phyloP scores from a whole-genome alignment of 1,139 yeast species.

The Scheffersomyces cryptocercus region DNA sequence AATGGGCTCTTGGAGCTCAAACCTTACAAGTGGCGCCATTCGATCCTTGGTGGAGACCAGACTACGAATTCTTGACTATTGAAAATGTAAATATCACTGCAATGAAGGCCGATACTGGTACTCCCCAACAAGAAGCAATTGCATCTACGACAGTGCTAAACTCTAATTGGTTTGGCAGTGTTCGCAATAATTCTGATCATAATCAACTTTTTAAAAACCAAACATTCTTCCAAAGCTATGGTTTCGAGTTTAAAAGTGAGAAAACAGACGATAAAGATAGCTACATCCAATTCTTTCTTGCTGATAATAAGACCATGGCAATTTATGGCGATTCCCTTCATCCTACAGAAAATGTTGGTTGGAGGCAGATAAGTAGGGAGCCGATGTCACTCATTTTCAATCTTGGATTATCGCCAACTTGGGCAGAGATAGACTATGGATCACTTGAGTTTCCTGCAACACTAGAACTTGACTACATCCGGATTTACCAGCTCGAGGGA shows the following conservation, averaged over 20 bases:
- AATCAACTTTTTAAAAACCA: background rate
- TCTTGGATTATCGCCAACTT: constrained; percentile 27
- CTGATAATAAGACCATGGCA: constrained; percentile 20
- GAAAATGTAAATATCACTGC: constrained; percentile 20
- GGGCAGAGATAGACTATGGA: constrained; percentile 26
- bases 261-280: constrained; percentile 11
- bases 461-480: constrained; percentile 28
- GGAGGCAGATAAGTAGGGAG: constrained; percentile 28
- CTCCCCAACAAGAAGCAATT: constrained; percentile 33
- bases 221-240: constrained; percentile 21
- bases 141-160: constrained; percentile 26
- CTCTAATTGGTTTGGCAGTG: constrained; percentile 21
- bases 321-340: constrained; percentile 27
- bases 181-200: constrained; percentile 8
- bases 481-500: constrained; percentile 28
- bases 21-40: constrained; percentile 36
- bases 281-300: constrained; percentile 26
- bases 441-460: constrained; percentile 25
- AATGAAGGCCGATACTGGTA: constrained; percentile 30
- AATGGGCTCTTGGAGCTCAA: constrained; percentile 25
- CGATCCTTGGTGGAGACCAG: constrained; percentile 37
- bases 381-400: constrained; percentile 32
- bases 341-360: constrained; percentile 27
- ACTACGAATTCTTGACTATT: constrained; percentile 26
- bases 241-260: constrained; percentile 26